A percentile compares a stretch with the other conserved stretches of the same genome.
These are phyloP conservation scores for Micractinium conductrix DNA, from an alignment of 139 green algal species.

Conservation along the genomic window DNA sequence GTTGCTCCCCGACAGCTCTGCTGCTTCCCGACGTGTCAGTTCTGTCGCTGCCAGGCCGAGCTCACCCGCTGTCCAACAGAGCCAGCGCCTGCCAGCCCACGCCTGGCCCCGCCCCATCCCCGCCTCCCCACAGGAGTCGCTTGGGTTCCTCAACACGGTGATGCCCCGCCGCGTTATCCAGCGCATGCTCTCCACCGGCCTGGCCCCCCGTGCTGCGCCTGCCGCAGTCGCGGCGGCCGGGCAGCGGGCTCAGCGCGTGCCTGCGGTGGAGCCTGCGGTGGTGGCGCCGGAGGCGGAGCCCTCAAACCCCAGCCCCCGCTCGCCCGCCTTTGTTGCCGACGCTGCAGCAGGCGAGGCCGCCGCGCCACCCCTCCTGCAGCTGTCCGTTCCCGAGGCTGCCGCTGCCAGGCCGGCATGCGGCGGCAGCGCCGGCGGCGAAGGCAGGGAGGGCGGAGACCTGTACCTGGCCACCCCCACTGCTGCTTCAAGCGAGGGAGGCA, in stretches of 20 bases:
- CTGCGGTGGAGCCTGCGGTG: not conserved
- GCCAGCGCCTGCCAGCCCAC: too few species aligned
- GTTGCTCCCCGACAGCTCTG: not conserved
- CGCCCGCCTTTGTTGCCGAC: too few species aligned
- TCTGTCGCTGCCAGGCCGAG: too few species aligned
- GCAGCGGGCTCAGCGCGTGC: not conserved
- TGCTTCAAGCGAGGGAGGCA: too few species aligned
- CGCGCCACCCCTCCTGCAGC: too few species aligned
- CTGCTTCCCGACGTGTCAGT: not conserved
- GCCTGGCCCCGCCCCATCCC: not conserved
- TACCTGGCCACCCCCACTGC: too few species aligned
- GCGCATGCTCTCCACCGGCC: conserved; percentile 19
- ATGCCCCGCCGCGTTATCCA: not conserved
- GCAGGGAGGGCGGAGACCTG: not conserved
- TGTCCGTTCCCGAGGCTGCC: not conserved
- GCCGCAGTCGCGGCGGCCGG: too few species aligned
- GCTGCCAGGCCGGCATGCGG: not conserved
- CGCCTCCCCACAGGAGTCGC: not conserved
- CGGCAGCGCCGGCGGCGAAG: too few species aligned
- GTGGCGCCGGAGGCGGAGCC: not conserved
- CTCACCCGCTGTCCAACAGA: too few species aligned
- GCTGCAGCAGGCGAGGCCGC: too few species aligned
- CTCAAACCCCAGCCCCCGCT: not conserved
- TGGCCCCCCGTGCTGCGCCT: not conserved
- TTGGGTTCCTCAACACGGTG: conserved; percentile 16